Percentiles rank a stretch among this genome's conserved stretches.
Conservation (phyloP, 2,329 filamentous ascomycete species). For the Talaromyces sp. region DNA sequence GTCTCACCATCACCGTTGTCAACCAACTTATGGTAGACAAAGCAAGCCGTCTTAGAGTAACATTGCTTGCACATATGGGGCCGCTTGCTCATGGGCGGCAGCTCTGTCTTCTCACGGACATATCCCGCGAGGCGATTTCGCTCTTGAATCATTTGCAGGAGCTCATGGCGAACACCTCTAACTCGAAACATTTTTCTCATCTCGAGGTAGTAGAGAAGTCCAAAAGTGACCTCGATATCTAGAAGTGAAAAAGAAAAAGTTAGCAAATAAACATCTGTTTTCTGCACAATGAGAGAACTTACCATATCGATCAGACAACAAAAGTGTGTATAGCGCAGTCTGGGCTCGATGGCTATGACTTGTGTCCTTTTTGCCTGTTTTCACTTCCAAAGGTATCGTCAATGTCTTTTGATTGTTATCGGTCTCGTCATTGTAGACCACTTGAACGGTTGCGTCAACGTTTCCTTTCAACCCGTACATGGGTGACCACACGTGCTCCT, state of each 20-base stretch:
- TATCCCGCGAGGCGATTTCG: slow-evolving; percentile 84
- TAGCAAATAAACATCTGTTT: slow-evolving; percentile 14
- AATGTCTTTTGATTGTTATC: slow-evolving; percentile 58
- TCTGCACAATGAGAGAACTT: slow-evolving; percentile 16
- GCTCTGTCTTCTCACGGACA: slow-evolving; percentile 71
- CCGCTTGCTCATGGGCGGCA: slow-evolving; percentile 81
- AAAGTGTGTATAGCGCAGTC: slow-evolving; percentile 86
- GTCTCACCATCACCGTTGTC: slow-evolving; percentile 77
- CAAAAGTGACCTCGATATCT: slow-evolving; percentile 83
- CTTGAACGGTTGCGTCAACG: slow-evolving; percentile 93
- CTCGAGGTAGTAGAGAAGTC: slow-evolving; percentile 93
- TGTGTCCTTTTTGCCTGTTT: slow-evolving; percentile 77
- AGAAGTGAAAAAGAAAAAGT: slow-evolving; percentile 19
- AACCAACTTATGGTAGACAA: slow-evolving; percentile 85
- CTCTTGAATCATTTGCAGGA: slow-evolving; percentile 95
- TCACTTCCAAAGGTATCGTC: slow-evolving; percentile 90
- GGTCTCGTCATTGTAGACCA: slow-evolving; percentile 65
- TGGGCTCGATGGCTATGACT: slow-evolving; percentile 84
- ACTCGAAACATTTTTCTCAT: slow-evolving; percentile 80
- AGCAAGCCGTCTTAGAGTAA: slow-evolving; percentile 86
- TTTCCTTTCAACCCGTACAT: slow-evolving; percentile 97
- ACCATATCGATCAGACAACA: slow-evolving; percentile 87
- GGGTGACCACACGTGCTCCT: slow-evolving; percentile 97
- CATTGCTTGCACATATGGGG: slow-evolving; percentile 78
- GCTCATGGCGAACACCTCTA: slow-evolving; percentile 76